Evolutionary conservation across 228 moss, liverwort and hornwort species (phyloP), one percentile per base, ranked within the genome.

Genomic region (Sphagnum magellanicum): DNA sequence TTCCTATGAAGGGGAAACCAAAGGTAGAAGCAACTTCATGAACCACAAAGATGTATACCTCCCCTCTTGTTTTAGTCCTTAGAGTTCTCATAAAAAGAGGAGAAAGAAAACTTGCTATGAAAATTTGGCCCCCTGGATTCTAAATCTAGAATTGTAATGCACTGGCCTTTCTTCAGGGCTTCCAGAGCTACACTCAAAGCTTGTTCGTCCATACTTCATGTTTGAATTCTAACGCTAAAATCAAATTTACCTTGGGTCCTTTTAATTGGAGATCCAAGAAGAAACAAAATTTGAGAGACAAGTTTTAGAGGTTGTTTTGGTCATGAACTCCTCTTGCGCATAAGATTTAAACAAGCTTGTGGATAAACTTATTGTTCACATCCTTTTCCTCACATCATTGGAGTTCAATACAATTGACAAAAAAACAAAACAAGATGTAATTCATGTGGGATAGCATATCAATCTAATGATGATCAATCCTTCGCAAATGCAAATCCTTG

Each of bases 41-140:
- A 0, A 83, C 90, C 1, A 90, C 74, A 51, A 88, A 68, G 13
- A 90, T 90, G 77, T 90, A 90, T 5, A 90, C 74, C 83, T 90
- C 90, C 47, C 90, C 88, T 12, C 90, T 88, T 6, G 88, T 88
- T 70, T 85, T 77, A 0, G 69, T 85, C 10, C 90, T 80, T n/a
- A 90, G 79, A 50, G 82, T 74, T 8, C 90, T 83, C 49, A 90
- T 65, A 16, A 79, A 79, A 4, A 75, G 63, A 1, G 88, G 78
- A 0, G 79, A 85, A 1, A 90, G 83, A 0, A 74, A 74, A 4
- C 62, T 61, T 0, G 85, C 90, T 1, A 79, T 74, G 79, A 85
- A 88, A 58, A 90, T 76, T 90, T 85, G 57, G 81, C 90, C 63
- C 90, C 55, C 88, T 81, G 7, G 81, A 70, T 61, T 85, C 85